These are phyloP conservation scores for Scleroderma citrinum DNA, from an alignment of 768 basidiomycete species.

Conservation along the genomic window DNA sequence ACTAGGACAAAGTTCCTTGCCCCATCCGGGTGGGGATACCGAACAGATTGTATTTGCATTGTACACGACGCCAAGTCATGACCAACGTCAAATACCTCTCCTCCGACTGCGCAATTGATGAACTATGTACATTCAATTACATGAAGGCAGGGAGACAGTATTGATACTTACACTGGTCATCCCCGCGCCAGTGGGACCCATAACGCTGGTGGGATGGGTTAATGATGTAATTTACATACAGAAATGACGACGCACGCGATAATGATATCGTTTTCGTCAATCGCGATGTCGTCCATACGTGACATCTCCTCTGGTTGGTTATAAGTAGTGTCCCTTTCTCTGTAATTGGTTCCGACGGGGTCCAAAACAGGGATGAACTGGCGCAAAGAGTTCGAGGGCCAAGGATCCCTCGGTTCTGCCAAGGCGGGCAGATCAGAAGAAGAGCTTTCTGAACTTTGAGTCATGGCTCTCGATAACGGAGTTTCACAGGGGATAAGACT, in stretches of 20 bases:
- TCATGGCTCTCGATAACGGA: no score
- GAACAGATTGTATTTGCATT: slow-evolving; percentile 10
- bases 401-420: no score
- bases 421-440: no score
- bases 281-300: slow-evolving; percentile 1
- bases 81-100: neutral
- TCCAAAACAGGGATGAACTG: no score
- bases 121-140: neutral
- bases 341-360: no score
- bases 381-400: no score
- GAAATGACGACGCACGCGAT: neutral
- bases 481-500: no score
- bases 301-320: no score
- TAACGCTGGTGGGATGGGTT: slow-evolving; percentile 22
- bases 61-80: slow-evolving; percentile 19
- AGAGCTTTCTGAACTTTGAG: no score
- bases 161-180: slow-evolving; percentile 22
- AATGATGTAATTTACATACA: neutral
- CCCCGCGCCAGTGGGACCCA: slow-evolving; percentile 26
- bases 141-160: no score
- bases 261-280: slow-evolving; percentile 3
- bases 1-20: slow-evolving; percentile 10
- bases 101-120: neutral
- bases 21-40: no score
- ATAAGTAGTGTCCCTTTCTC: no score